Base-by-base conservation (phyloP, 257 asterid genomes). In the Przewalskia tangutica region DNA sequence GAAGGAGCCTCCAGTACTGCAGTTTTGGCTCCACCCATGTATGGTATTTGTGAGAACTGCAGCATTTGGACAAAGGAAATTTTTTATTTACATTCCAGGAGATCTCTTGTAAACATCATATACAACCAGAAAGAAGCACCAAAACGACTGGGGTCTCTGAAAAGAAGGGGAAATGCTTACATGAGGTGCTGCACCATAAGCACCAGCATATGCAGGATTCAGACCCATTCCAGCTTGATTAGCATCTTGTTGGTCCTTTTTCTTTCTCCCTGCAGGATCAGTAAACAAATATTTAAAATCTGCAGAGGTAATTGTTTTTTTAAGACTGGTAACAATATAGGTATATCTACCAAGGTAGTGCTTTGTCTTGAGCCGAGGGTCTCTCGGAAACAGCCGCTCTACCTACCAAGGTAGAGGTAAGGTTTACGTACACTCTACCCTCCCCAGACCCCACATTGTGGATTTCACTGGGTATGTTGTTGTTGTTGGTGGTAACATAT, bases 1-100 rank as follows among this genome's bases (percentile, higher is more conserved):
- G 98, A 98, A 64, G 99, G 99, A 6, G 86, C 98, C 85, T 93
- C 99, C 0, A 95, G 97, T 2, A 84, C 89, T 9, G 89, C 88
- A 27, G 32, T 2, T 87, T 92, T 93, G 59, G 82, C 93, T 46
- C 97, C 91, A 55, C 81, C 94, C 91, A 85, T 82, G 75, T 85
- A 89, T 34, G 98, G 97, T 76, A 93, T 81, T 86, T 94, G 98
- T 77, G 98, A 93, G 78, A 93, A 79, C 97, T 93, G 98, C 90
- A 86, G 5, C 83, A 80, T 42, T 66, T 59, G 27, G 64, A 36
- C 23, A 70, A 73, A n/a, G 50, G 34, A 16, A 65, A 73, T n/a
- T n/a, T n/a, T n/a, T 18, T 27, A 27, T 27, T 32, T 46, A 53
- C 7, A 5, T 23, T 20, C 14, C 1, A 50, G 23, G 8, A 50